Evolutionary conservation across 257 asterid species (phyloP), one percentile per base, ranked within the genome.

Genomic region (Capsicum pubescens): DNA sequence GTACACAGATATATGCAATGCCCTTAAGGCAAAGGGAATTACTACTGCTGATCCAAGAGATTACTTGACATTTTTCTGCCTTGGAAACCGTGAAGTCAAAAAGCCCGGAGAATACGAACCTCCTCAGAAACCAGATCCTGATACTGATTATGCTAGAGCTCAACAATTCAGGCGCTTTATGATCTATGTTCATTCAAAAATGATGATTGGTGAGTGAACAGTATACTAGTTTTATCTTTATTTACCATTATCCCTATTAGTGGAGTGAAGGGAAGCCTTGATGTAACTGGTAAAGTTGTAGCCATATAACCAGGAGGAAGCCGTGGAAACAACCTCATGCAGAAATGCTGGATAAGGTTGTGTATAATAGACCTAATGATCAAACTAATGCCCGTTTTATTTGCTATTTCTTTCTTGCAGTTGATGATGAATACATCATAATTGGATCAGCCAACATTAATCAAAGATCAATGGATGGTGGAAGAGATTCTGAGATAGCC

Each of bases 361-460:
- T 7, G 48, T 44, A 44, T 7, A 44, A 44, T 6, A 44, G 48
- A 6, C 48, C 48, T 44, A 4, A 5, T 19, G 39, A 52, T 48
- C 50, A 59, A 26, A 64, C 44, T 26, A 11, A 54, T 57, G 63
- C 59, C 68, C 11, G 39, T 4, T 85, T 13, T 36, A 52, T 63
- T 63, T 26, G 42, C 2, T 35, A 26, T n/a, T 19, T 50, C 60
- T 13, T 21, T 21, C 2, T 7, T 76, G 68, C 84, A 94, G 98
- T 96, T 83, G 99, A 96, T 52, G 99, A 96, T n/a, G 99, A 96
- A 55, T 96, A 94, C 91, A 90, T 94, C 81, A 92, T 96, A 19
- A 54, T 93, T 59, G 99, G 98, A 81, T 96, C 99, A 0, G 98
- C 98, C 16, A 96, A 96, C 92, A 94, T 96, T 89, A 96, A 96